Evolutionary conservation across 352 stramenopile genomes (phyloP).

Genomic region (Phytopythium mirpurense): DNA sequence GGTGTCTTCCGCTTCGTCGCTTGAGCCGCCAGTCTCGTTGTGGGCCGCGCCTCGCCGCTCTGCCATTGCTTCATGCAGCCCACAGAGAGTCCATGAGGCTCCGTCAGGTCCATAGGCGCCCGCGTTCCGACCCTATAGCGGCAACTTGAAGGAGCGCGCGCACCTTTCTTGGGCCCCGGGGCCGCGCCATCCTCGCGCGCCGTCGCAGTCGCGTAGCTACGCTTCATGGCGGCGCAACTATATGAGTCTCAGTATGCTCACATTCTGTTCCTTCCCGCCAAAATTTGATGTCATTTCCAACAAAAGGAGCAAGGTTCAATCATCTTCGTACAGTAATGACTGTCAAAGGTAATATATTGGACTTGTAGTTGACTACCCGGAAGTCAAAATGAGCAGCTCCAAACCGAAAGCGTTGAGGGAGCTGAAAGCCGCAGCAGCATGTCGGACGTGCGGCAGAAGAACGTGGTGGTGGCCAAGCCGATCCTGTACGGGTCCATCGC

Average conservation of each 20-base stretch:
- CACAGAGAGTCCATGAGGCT: background rate
- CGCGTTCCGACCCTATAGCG: background rate
- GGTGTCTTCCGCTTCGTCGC: constrained; percentile 13
- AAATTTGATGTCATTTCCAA: constrained; percentile 1
- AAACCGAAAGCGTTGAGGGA: too few relatives aligned
- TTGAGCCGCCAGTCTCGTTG: background rate
- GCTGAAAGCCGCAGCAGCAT: constrained; percentile 31
- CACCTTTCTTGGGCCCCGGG: constrained; percentile 3
- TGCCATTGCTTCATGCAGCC: background rate
- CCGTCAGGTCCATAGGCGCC: background rate
- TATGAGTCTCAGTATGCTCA: background rate
- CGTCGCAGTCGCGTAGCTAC: constrained; percentile 5
- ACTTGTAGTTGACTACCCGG: too few relatives aligned
- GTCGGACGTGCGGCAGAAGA: constrained; percentile 70
- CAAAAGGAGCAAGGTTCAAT: too few relatives aligned
- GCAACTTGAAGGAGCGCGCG: constrained; percentile 1
- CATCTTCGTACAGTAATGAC: background rate
- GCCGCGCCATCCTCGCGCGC: constrained; percentile 1
- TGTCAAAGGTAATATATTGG: background rate
- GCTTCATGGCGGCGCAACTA: background rate
- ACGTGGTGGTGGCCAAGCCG: constrained; percentile 87
- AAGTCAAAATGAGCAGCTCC: too few relatives aligned
- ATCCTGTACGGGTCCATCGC: constrained; percentile 94
- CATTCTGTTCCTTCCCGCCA: background rate
- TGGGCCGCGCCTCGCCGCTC: background rate